Evolutionary conservation across 495 filamentous ascomycete species (phyloP).

Genomic region (Cercophora sp.): DNA sequence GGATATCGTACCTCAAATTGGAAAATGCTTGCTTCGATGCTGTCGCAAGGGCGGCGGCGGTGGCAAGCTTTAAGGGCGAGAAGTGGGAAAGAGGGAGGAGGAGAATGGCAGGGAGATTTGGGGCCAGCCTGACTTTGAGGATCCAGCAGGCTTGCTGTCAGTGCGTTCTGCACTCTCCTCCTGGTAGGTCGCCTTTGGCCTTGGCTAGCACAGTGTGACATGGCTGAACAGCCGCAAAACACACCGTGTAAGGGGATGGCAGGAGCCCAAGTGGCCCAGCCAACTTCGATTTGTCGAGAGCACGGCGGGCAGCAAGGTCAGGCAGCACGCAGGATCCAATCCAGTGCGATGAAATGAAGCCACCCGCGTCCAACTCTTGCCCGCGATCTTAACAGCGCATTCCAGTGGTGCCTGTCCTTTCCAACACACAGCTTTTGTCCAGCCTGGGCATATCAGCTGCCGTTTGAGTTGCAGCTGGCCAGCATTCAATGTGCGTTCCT

Average conservation of each 20-base stretch:
- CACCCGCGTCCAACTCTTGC: too few species aligned
- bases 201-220: conserved; percentile 10
- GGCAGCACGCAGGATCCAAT: too few species aligned
- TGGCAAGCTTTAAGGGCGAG: conserved; percentile 12
- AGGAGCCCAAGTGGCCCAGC: too few species aligned
- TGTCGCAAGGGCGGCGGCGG: conserved; percentile 15
- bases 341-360: too few species aligned
- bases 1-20: conserved; percentile 20
- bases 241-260: conserved; percentile 18
- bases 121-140: conserved; percentile 7
- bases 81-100: conserved; percentile 16
- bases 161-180: not conserved
- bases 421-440: too few species aligned
- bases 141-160: conserved; percentile 3
- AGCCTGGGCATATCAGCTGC: too few species aligned
- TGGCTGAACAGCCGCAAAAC: not conserved
- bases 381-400: too few species aligned
- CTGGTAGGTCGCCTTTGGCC: conserved; percentile 2
- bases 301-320: too few species aligned
- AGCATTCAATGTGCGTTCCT: too few species aligned
- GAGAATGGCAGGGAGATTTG: conserved; percentile 13
- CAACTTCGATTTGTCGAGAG: too few species aligned
- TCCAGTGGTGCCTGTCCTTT: too few species aligned
- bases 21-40: conserved; percentile 9
- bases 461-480: too few species aligned